These are phyloP conservation scores for Pezicula neosporulosa DNA, from an alignment of 2,329 filamentous ascomycete genomes.

Conservation along the genomic window DNA sequence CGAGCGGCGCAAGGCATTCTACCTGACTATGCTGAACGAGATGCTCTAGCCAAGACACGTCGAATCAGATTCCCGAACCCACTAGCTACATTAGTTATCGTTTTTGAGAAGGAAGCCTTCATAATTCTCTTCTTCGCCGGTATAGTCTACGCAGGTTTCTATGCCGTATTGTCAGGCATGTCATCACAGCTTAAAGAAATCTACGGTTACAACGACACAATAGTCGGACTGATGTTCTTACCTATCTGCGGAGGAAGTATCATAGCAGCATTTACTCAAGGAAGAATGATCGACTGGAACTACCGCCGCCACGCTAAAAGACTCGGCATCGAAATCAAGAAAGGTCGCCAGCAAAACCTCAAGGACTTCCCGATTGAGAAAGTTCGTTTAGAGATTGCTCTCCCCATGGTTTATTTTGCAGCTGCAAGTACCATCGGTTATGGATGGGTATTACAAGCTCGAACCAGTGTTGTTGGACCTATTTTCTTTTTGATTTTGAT, in stretches of 20 bases:
- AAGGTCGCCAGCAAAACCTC: slow-evolving; percentile 48
- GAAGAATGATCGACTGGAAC: slow-evolving; percentile 62
- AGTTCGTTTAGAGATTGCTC: slow-evolving; percentile 44
- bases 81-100: slow-evolving; percentile 35
- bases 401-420: slow-evolving; percentile 48
- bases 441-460: slow-evolving; percentile 47
- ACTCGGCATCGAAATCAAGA: slow-evolving; percentile 49
- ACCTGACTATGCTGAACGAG: slow-evolving; percentile 17
- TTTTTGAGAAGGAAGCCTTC: slow-evolving; percentile 39
- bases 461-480: slow-evolving; percentile 40
- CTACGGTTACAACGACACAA: slow-evolving; percentile 56
- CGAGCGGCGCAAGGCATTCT: slow-evolving; percentile 8
- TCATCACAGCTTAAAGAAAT: slow-evolving; percentile 35
- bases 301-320: slow-evolving; percentile 57
- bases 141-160: slow-evolving; percentile 47
- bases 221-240: slow-evolving; percentile 51
- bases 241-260: slow-evolving; percentile 44
- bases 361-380: slow-evolving; percentile 47
- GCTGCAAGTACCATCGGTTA: slow-evolving; percentile 44
- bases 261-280: slow-evolving; percentile 39
- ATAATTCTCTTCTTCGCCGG: slow-evolving; percentile 38
- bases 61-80: slow-evolving; percentile 33
- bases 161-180: slow-evolving; percentile 40
- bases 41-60: slow-evolving; percentile 28
- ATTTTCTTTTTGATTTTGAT: slow-evolving; percentile 43